Evolutionary conservation across 441 rosid genomes (phyloP).

Genomic region (Heliophila coronopifolia): DNA sequence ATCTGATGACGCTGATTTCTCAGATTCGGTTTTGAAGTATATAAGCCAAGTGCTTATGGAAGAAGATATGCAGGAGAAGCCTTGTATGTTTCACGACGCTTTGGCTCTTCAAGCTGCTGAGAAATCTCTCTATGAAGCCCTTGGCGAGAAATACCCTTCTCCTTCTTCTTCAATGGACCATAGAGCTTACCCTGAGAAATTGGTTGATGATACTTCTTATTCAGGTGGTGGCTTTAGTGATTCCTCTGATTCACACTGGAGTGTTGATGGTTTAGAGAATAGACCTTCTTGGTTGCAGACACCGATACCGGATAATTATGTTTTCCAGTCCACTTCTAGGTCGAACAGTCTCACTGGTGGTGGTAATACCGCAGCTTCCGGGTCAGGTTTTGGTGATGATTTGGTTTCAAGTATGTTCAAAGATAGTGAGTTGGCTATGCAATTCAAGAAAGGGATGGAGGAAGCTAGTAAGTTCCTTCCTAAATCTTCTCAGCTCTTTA

Average conservation of each 20-base stretch:
- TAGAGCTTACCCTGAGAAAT: conserved; percentile 16
- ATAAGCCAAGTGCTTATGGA: conserved; percentile 63
- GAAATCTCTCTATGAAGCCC: conserved; percentile 53
- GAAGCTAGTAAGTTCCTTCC: conserved; percentile 90
- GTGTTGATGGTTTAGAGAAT: conserved; percentile 29
- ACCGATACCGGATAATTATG: conserved; percentile 24
- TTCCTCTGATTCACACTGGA: conserved; percentile 22
- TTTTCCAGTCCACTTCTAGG: conserved; percentile 22
- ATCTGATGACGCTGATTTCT: conserved; percentile 33
- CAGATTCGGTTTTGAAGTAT: conserved; percentile 50
- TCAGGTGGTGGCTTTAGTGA: conserved; percentile 21
- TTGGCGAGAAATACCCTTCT: conserved; percentile 38
- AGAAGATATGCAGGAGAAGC: conserved; percentile 50
- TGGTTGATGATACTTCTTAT: conserved; percentile 26
- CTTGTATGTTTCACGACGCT: conserved; percentile 41
- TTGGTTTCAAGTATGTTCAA: conserved; percentile 39
- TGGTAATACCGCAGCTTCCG: not conserved
- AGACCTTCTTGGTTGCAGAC: conserved; percentile 26
- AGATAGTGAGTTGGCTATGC: conserved; percentile 43
- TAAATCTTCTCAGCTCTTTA: conserved; percentile 38
- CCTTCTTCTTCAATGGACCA: conserved; percentile 20
- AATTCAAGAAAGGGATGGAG: conserved; percentile 70
- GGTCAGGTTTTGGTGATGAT: conserved; percentile 16
- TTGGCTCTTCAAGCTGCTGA: conserved; percentile 61
- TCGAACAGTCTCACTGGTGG: not conserved